Evolutionary conservation across 2,329 filamentous ascomycete species (phyloP).

Genomic region (Penicillium sp.): DNA sequence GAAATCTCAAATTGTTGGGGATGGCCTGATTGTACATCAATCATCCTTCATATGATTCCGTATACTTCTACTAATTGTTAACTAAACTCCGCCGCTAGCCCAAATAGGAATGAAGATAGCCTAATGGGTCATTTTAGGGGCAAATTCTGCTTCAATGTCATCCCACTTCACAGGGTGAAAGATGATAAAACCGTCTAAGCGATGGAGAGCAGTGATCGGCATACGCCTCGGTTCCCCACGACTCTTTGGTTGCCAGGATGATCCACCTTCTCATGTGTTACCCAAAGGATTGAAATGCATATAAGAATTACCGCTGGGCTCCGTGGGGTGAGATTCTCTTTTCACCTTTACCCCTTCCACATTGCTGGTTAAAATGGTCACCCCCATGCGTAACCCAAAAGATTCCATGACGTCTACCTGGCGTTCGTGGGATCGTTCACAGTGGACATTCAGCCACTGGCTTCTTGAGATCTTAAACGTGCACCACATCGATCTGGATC

Average conservation of each 20-base stretch:
- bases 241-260: background rate
- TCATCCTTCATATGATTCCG: background rate
- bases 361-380: conserved; percentile 3
- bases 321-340: background rate
- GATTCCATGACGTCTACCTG: conserved; percentile 47
- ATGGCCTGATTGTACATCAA: background rate
- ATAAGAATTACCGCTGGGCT: background rate
- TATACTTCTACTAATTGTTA: background rate
- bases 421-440: conserved; percentile 27
- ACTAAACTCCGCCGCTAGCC: background rate
- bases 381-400: conserved; percentile 20
- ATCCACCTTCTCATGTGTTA: background rate
- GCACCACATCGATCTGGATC: conserved; percentile 29
- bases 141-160: background rate
- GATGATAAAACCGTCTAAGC: background rate
- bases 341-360: background rate
- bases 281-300: background rate
- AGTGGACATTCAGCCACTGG: conserved; percentile 36
- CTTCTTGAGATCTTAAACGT: conserved; percentile 33
- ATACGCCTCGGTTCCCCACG: background rate
- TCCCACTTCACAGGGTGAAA: background rate
- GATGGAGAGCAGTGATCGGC: background rate
- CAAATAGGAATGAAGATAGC: background rate
- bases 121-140: background rate
- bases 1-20: background rate